A percentile compares a stretch with the other conserved stretches of the same genome.
Conservation (phyloP, 2,329 filamentous ascomycete genomes). For the Lecanosticta acicola region DNA sequence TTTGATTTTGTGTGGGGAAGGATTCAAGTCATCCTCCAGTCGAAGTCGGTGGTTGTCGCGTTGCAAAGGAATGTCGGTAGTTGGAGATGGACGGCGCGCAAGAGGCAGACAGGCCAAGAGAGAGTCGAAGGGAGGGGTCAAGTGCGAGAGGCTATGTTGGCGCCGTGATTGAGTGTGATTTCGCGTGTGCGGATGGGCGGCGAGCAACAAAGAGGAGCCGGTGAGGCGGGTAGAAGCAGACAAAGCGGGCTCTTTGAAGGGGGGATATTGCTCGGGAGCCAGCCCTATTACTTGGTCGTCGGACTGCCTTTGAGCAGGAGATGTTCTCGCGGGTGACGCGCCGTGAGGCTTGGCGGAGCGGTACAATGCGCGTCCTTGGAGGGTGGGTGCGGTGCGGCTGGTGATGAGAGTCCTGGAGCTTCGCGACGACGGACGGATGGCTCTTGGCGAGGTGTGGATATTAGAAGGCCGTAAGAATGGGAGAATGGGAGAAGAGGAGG, state of each 20-base stretch:
- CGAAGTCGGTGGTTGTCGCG: constrained; percentile 6
- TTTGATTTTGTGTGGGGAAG: constrained; percentile 10
- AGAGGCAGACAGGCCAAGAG: constrained; percentile 1
- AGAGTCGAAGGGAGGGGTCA: constrained; percentile 4
- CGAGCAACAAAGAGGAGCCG: constrained; percentile 8
- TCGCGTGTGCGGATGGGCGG: constrained; percentile 2
- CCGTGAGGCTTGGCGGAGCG: constrained; percentile 9
- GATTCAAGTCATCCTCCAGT: constrained; percentile 26
- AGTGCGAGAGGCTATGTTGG: constrained; percentile 3
- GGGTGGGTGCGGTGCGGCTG: neutral
- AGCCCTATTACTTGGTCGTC: constrained; percentile 14
- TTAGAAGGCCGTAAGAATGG: constrained; percentile 22
- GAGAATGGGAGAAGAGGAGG: constrained; percentile 11
- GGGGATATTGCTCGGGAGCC: constrained; percentile 12
- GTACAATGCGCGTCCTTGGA: constrained; percentile 17
- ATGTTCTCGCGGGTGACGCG: constrained; percentile 10
- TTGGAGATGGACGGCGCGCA: constrained; percentile 20
- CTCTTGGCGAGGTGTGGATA: constrained; percentile 7
- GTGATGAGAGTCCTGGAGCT: too few species aligned
- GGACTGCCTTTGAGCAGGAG: constrained; percentile 10
- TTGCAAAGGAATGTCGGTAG: constrained; percentile 30
- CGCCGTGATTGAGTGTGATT: constrained; percentile 1
- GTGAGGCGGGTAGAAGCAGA: constrained; percentile 16
- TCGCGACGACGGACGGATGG: neutral
- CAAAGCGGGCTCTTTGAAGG: constrained; percentile 18